Percentiles rank a stretch among this genome's conserved stretches.
phyloP scores from a whole-genome alignment of 179 eudicot species.

The Beta macrorhiza region DNA sequence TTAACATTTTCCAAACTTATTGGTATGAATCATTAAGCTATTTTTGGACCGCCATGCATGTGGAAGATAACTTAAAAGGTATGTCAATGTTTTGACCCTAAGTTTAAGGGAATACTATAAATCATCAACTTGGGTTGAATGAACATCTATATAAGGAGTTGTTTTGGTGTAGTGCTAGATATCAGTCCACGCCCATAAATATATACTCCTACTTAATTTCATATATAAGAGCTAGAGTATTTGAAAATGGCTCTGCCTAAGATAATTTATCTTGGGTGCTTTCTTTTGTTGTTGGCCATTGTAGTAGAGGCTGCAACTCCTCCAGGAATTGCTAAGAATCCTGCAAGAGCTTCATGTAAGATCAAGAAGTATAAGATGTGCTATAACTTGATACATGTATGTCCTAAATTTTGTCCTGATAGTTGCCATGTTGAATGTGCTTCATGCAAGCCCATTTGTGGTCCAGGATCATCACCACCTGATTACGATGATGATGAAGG shows the following conservation, averaged over 20 bases:
- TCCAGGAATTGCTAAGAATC: constrained; percentile 39
- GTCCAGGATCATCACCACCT: constrained; percentile 11
- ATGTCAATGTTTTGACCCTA: constrained; percentile 23
- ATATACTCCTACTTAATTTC: background rate
- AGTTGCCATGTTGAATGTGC: constrained; percentile 37
- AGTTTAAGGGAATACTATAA: constrained; percentile 21
- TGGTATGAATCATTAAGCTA: background rate
- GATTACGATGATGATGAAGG: constrained; percentile 4
- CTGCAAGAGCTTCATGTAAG: constrained; percentile 33
- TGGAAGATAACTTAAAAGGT: constrained; percentile 28
- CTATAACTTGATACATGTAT: constrained; percentile 34
- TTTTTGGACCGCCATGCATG: constrained; percentile 16
- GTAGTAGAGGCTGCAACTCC: constrained; percentile 40
- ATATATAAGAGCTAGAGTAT: background rate
- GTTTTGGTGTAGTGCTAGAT: background rate
- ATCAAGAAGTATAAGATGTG: constrained; percentile 39
- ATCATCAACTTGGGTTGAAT: background rate
- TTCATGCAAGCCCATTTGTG: constrained; percentile 41
- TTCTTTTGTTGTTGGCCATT: constrained; percentile 31
- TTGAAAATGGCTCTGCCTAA: constrained; percentile 30
- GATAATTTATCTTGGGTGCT: constrained; percentile 33
- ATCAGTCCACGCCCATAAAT: background rate
- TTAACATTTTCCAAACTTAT: background rate
- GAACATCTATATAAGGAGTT: constrained; percentile 20
- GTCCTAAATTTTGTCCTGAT: constrained; percentile 43